A percentile compares a stretch with the other conserved stretches of the same genome.
phyloP scores from a whole-genome alignment of 805 yeast species.

The Torulaspora indica region DNA sequence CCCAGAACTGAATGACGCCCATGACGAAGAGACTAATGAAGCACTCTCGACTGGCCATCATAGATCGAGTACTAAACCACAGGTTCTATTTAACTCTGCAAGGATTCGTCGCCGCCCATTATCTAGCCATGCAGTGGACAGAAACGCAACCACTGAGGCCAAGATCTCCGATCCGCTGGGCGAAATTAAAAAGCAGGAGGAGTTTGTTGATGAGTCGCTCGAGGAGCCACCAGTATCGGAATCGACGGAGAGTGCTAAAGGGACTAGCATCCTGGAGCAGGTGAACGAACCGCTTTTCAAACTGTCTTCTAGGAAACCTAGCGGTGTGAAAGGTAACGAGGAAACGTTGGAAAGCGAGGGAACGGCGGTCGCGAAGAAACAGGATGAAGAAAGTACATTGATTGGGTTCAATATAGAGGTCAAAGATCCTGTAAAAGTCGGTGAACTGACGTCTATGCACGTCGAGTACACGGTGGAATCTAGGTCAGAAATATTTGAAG shows the following conservation, averaged over 20 bases:
- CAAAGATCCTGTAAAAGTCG: constrained; percentile 88
- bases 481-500: constrained; percentile 39
- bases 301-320: constrained; percentile 18
- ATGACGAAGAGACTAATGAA: constrained; percentile 15
- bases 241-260: constrained; percentile 1
- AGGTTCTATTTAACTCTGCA: constrained; percentile 45
- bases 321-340: constrained; percentile 3
- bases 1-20: constrained; percentile 12
- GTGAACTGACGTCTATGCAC: constrained; percentile 84
- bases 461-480: constrained; percentile 79
- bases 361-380: neutral
- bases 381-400: constrained; percentile 6
- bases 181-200: constrained; percentile 32
- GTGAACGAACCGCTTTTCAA: constrained; percentile 27
- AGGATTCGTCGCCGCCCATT: constrained; percentile 40
- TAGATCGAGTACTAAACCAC: constrained; percentile 38
- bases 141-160: neutral
- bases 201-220: constrained; percentile 31
- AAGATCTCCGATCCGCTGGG: constrained; percentile 32
- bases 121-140: neutral
- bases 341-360: constrained; percentile 3
- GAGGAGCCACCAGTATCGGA: constrained; percentile 17
- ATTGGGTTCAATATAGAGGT: constrained; percentile 55
- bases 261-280: constrained; percentile 19
- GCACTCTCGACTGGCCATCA: constrained; percentile 35